These are phyloP conservation scores for Vairimorpha ceranae DNA, from an alignment of 371 early-diverging fungal genomes.

Conservation along the genomic window DNA sequence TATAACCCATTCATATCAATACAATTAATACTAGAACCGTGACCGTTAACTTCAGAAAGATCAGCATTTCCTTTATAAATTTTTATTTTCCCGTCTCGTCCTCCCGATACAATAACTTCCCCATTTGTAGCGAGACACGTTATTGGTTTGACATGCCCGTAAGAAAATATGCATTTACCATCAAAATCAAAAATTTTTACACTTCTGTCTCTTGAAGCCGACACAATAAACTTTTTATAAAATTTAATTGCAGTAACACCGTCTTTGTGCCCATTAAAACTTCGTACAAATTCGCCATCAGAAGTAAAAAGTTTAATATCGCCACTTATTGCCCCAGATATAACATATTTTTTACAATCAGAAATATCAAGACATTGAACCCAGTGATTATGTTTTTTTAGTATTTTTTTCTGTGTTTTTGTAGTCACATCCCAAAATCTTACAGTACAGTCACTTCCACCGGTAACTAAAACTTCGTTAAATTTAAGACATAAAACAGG, in stretches of 20 bases:
- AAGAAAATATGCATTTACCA: slow-evolving; percentile 67
- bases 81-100: slow-evolving; percentile 70
- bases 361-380: slow-evolving; percentile 78
- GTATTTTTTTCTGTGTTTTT: slow-evolving; percentile 69
- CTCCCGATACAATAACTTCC: slow-evolving; percentile 69
- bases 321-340: slow-evolving; percentile 75
- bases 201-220: slow-evolving; percentile 83
- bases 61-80: slow-evolving; percentile 63
- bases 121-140: slow-evolving; percentile 71
- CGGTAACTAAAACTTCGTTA: slow-evolving; percentile 73
- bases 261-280: slow-evolving; percentile 73
- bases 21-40: slow-evolving; percentile 76
- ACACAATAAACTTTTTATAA: slow-evolving; percentile 69
- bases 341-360: slow-evolving; percentile 73
- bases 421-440: slow-evolving; percentile 81
- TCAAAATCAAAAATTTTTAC: slow-evolving; percentile 79
- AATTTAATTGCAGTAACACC: slow-evolving; percentile 81
- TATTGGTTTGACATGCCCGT: slow-evolving; percentile 69
- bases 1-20: slow-evolving; percentile 69
- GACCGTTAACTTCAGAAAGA: slow-evolving; percentile 69
- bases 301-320: slow-evolving; percentile 69
- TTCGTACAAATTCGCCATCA: slow-evolving; percentile 66
- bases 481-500: slow-evolving; percentile 84
- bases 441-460: slow-evolving; percentile 85
- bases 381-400: slow-evolving; percentile 67